A percentile compares a stretch with the other conserved stretches of the same genome.
These are phyloP conservation scores for Verticillium nonalfalfae DNA, from an alignment of 2,329 filamentous ascomycete species.

Conservation along the genomic window DNA sequence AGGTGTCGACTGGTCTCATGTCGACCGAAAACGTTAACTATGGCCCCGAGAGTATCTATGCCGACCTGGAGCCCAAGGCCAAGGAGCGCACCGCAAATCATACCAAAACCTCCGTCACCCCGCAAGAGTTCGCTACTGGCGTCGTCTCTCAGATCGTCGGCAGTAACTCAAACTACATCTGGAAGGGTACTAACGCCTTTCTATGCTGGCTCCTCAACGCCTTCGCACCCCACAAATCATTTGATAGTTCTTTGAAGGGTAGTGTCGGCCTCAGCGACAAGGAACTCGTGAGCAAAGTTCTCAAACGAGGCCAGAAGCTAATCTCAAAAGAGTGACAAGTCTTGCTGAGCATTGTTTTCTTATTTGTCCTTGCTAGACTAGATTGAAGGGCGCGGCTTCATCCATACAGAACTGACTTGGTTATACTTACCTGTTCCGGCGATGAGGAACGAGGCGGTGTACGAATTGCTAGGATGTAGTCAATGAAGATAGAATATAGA, in stretches of 20 bases:
- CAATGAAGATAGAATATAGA: no score
- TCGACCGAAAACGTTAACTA: background rate
- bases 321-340: no score
- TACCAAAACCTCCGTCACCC: background rate
- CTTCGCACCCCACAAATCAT: conserved; percentile 26
- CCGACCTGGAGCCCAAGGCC: conserved; percentile 1
- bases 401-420: no score
- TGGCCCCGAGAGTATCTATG: conserved; percentile 2
- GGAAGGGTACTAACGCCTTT: conserved; percentile 7
- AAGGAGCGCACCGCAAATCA: background rate
- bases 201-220: conserved; percentile 15
- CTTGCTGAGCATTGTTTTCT: no score
- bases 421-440: no score
- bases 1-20: conserved; percentile 2
- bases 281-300: background rate
- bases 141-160: background rate
- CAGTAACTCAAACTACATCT: background rate
- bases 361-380: no score
- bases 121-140: background rate
- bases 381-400: no score
- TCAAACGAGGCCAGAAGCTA: background rate
- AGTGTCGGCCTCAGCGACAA: background rate
- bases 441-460: no score
- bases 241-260: conserved; percentile 11
- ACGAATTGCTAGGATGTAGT: no score